Percentiles rank a stretch among this genome's conserved stretches.
These are phyloP conservation scores for Kodamaea ohmeri DNA, from an alignment of 1,139 yeast species.

Conservation along the genomic window DNA sequence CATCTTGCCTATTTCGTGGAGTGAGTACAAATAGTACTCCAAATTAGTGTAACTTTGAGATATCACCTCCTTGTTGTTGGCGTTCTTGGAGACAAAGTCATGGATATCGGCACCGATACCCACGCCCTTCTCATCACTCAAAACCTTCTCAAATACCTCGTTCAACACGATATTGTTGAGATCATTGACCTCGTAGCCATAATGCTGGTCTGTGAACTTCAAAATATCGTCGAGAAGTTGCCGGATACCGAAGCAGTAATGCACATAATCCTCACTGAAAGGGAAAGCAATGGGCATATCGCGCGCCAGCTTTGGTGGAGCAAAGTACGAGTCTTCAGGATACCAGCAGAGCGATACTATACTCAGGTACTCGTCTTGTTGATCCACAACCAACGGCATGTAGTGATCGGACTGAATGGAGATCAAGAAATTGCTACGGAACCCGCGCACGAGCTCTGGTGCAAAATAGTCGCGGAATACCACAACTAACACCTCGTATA, in stretches of 20 bases:
- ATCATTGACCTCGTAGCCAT: conserved; percentile 46
- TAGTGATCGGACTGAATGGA: conserved; percentile 79
- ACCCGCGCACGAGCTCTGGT: conserved; percentile 51
- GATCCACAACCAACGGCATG: conserved; percentile 77
- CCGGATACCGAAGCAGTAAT: conserved; percentile 74
- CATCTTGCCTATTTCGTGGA: conserved; percentile 53
- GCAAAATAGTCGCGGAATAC: conserved; percentile 62
- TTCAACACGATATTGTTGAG: conserved; percentile 50
- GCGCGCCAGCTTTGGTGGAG: conserved; percentile 36
- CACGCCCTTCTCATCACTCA: conserved; percentile 48
- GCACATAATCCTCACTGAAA: conserved; percentile 84
- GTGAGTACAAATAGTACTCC: conserved; percentile 73
- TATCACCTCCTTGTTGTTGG: conserved; percentile 82
- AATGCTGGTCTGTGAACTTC: conserved; percentile 65
- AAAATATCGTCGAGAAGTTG: conserved; percentile 62
- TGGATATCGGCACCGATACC: conserved; percentile 68
- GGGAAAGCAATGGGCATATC: conserved; percentile 74
- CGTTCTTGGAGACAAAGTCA: conserved; percentile 55
- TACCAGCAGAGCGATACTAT: conserved; percentile 72
- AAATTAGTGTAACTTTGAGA: conserved; percentile 86
- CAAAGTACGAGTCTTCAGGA: conserved; percentile 48
- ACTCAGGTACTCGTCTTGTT: conserved; percentile 56
- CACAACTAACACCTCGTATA: conserved; percentile 61
- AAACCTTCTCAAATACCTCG: conserved; percentile 64
- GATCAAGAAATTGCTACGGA: conserved; percentile 58